phyloP scores from a whole-genome alignment of 2,329 filamentous ascomycete species.

The Herpotrichia juniperi region DNA sequence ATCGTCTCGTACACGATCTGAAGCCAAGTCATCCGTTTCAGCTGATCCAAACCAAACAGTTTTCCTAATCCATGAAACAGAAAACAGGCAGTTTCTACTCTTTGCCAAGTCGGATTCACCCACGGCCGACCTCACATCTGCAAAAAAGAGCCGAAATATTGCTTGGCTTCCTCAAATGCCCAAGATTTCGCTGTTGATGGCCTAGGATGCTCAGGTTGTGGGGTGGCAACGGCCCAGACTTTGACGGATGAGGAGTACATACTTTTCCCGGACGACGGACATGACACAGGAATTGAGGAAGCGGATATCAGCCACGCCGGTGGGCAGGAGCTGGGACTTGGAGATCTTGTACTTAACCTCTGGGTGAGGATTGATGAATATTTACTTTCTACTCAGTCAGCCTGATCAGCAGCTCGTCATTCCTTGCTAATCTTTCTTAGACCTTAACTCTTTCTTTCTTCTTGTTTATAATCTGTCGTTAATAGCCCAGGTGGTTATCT shows the following conservation, averaged over 20 bases:
- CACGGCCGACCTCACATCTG: constrained; percentile 31
- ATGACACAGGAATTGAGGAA: constrained; percentile 22
- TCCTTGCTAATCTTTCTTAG: constrained; percentile 32
- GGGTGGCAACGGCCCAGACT: constrained; percentile 18
- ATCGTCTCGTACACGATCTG: constrained; percentile 14
- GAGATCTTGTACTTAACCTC: constrained; percentile 31
- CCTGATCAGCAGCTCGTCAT: constrained; percentile 37
- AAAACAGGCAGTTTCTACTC: constrained; percentile 25
- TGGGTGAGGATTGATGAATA: constrained; percentile 7
- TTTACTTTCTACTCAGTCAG: constrained; percentile 30
- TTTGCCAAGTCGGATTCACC: constrained; percentile 23
- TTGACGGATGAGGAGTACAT: constrained; percentile 20
- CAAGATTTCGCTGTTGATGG: constrained; percentile 12
- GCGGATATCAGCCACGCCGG: constrained; percentile 25
- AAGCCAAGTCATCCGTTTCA: constrained; percentile 27
- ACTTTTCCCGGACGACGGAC: constrained; percentile 19
- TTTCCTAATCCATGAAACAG: constrained; percentile 34
- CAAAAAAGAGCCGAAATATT: constrained; percentile 19
- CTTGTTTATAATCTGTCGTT: constrained; percentile 27
- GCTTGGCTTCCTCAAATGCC: constrained; percentile 16
- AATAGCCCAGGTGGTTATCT: constrained; percentile 42
- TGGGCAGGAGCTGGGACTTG: constrained; percentile 13
- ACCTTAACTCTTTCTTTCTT: constrained; percentile 23
- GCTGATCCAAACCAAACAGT: constrained; percentile 31
- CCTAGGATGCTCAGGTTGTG: constrained; percentile 16